Evolutionary conservation across 345 rosid species (phyloP).

Genomic region (Clausena lansium): DNA sequence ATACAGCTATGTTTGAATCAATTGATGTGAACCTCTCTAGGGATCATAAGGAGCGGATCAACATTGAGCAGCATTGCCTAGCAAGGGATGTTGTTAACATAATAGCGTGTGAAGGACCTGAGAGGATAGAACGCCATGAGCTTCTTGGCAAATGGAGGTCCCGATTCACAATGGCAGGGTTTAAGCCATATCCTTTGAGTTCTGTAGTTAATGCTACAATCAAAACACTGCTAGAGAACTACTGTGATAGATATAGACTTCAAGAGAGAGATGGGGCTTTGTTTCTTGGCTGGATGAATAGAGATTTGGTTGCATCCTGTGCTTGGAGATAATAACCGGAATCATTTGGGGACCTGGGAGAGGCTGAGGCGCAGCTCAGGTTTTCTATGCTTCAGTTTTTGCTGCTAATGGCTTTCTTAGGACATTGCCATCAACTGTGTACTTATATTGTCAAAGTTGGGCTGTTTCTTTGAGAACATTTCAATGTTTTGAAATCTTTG

Average conservation of each 20-base stretch:
- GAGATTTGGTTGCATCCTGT: conserved; percentile 83
- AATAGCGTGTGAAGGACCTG: conserved; percentile 84
- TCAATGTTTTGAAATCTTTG: conserved; percentile 11
- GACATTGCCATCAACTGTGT: neutral
- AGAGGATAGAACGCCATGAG: conserved; percentile 84
- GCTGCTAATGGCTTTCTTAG: neutral
- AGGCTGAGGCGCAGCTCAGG: conserved; percentile 14
- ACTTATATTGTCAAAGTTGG: conserved; percentile 2
- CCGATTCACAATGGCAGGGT: conserved; percentile 84
- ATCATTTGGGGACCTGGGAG: neutral
- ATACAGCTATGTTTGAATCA: conserved; percentile 89
- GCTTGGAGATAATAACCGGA: conserved; percentile 66
- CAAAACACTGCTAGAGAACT: conserved; percentile 58
- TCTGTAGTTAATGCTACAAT: conserved; percentile 71
- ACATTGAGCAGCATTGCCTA: conserved; percentile 87
- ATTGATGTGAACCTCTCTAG: conserved; percentile 70
- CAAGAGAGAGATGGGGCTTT: conserved; percentile 79
- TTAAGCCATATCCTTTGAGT: conserved; percentile 71
- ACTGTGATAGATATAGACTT: conserved; percentile 56
- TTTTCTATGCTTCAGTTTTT: neutral
- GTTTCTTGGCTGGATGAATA: conserved; percentile 83
- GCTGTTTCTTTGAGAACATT: neutral
- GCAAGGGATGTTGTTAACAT: conserved; percentile 87
- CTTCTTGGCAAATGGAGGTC: conserved; percentile 84
- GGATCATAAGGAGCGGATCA: conserved; percentile 74